Conservation (phyloP, 108 stramenopile species). For the Pseudonitzschia pungens region DNA sequence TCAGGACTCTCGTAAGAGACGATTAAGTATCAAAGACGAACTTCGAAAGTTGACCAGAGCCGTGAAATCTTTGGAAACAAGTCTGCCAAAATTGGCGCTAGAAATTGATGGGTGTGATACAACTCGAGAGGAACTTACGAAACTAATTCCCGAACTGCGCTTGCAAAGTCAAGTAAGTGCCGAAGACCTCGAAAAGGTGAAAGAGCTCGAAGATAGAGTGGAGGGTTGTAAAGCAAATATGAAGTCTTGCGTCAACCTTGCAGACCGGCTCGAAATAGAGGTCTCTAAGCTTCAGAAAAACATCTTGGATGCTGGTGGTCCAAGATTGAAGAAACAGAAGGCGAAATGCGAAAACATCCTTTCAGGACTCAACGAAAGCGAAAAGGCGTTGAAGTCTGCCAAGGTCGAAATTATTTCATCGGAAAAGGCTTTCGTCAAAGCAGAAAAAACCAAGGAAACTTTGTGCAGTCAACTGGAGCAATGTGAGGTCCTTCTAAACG, state of each 20-base stretch:
- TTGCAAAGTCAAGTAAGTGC: conserved; percentile 63
- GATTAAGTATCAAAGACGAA: conserved; percentile 66
- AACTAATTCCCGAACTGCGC: conserved; percentile 75
- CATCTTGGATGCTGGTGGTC: conserved; percentile 91
- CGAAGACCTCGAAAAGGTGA: conserved; percentile 64
- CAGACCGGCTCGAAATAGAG: conserved; percentile 66
- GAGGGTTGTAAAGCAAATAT: conserved; percentile 73
- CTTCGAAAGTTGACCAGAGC: conserved; percentile 58
- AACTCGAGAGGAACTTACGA: conserved; percentile 75
- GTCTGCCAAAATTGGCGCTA: conserved; percentile 79
- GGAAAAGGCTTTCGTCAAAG: conserved; percentile 67
- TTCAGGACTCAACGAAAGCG: conserved; percentile 56
- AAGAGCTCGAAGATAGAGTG: conserved; percentile 57
- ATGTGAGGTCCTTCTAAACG: conserved; percentile 42
- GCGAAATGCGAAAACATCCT: conserved; percentile 69
- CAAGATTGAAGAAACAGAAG: conserved; percentile 83
- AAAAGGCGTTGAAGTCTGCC: conserved; percentile 67
- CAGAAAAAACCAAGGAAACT: conserved; percentile 47
- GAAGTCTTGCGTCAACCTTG: conserved; percentile 63
- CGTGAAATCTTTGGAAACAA: conserved; percentile 66
- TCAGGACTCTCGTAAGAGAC: conserved; percentile 55
- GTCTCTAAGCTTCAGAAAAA: conserved; percentile 83
- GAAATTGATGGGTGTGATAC: conserved; percentile 85
- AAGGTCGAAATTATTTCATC: conserved; percentile 66
- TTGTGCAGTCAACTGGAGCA: conserved; percentile 58